Evolutionary conservation across 352 stramenopile genomes (phyloP), one percentile per base, ranked within the genome.

Genomic region (Globisporangium splendens): DNA sequence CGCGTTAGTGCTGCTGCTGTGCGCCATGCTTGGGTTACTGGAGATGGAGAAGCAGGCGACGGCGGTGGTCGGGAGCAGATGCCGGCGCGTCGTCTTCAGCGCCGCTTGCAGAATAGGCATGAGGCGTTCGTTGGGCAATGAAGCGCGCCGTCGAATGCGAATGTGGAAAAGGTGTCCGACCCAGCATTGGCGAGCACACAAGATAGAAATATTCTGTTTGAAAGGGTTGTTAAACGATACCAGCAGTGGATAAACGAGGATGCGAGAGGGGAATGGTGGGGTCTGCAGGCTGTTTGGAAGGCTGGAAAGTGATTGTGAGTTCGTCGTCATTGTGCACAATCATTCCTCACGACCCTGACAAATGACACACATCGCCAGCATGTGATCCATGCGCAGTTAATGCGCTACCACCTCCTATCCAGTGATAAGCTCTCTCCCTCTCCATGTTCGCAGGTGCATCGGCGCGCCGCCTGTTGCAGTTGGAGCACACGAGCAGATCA

Each of bases 51-150:
- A 46, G 51, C 8, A 28, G 18, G 17, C 14, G 22, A 7, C 8
- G 31, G 13, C 21, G 22, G 22, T 22, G 44, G 43, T 17, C 13
- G 12, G 44, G 20, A 22, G 46, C 31, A 49, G 38, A 31, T 14
- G 18, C 21, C 15, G 50, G 17, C 50, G 35, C 31, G 50, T 38
- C 35, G 50, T 22, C 21, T 47, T 46, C 20, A 49, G 50, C 50
- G 38, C 21, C 21, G 22, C n/a, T 48, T 48, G 50, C 35, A 42
- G 50, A 56, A 48, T 56, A 21, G 46, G 50, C 50, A 56, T 56
- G 50, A 20, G 22, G 21, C 21, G 39, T 10, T 44, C 39, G 12
- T 44, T n/a, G 12, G 39, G 20, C 2, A 35, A 15, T 38, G 22
- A 31, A 8, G 46, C 18, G 46, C 24, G 46, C 20, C 18, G 46